Evolutionary conservation across 1,284 basidiomycete species (phyloP), one percentile per base, ranked within the genome.

Genomic region (Kwoniella shivajii): DNA sequence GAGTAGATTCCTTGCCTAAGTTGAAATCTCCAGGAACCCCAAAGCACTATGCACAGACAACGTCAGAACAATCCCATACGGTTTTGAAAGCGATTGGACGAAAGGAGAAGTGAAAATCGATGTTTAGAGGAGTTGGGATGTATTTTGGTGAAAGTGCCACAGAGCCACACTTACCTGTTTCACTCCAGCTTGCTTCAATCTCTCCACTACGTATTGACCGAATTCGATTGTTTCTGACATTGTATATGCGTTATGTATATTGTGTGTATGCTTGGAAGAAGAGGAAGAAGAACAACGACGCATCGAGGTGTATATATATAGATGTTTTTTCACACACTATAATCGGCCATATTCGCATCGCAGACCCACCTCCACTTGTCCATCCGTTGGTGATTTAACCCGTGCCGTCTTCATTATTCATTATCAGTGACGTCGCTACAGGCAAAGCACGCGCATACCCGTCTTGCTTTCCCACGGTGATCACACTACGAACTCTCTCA

Each of bases 11-110:
- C 43, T 45, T 18, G 31, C 43, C 43, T 26, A 51, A 41, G 76
- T 95, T 96, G 76, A 92, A 97, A 78, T 95, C 93, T 38, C 93
- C 92, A 5, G 92, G 92, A 0, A 94, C 85, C 33, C 92, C 92
- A 63, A 94, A 94, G 79, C 94, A 84, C 65, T 71, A 39, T 6
- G 31, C 20, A 16, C 16, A 31, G 24, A 27, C 30, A 37, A 6
- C 18, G 24, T 22, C 16, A 50, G 46, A 30, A 20, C 20, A 22
- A 38, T 26, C 37, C n/a, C 24, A 16, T 16, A 26, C 27, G 11
- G 3, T 2, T 22, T 33, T 18, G 42, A 29, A 22, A 26, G 31
- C n/a, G 10, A 20, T 31, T 14, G 29, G 43, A 14, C n/a, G 18
- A 37, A 26, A 30, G 11, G 20, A 36, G 5, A 36, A 46, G 42